phyloP scores from a whole-genome alignment of 176 grass and related monocot genomes.

The Hordeum vulgare region DNA sequence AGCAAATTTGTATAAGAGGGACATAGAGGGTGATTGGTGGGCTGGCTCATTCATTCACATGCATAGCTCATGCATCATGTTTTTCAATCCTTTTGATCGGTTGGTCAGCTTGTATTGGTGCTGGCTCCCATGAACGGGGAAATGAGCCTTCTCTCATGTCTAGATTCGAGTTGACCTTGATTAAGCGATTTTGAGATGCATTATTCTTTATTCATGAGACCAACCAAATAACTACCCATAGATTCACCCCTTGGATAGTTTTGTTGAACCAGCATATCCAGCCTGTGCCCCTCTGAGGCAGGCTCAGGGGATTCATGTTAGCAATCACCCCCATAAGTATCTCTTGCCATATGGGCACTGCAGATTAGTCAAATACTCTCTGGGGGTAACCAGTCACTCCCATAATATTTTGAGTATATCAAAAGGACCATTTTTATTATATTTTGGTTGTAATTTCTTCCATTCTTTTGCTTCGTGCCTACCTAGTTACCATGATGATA shows the following conservation, averaged over 20 bases:
- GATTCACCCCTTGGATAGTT: neutral
- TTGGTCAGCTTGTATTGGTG: neutral
- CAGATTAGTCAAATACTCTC: neutral
- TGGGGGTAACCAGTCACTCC: neutral
- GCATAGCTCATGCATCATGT: neutral
- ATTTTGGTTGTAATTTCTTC: slow-evolving; percentile 11
- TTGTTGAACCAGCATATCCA: neutral
- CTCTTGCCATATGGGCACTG: neutral
- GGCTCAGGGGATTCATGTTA: neutral
- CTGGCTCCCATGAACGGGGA: neutral
- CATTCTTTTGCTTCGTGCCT: neutral
- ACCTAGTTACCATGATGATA: neutral
- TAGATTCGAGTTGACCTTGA: neutral
- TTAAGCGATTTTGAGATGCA: neutral
- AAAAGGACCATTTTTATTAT: neutral
- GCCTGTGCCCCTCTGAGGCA: neutral
- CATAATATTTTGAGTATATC: neutral
- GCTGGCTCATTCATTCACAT: neutral
- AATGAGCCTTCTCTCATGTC: neutral
- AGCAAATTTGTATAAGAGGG: neutral
- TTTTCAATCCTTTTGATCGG: neutral
- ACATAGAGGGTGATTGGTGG: neutral
- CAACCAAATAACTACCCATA: neutral
- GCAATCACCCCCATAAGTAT: neutral
- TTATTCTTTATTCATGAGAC: neutral